Base-by-base conservation (phyloP, 1,284 basidiomycete species). In the Coriolopsis trogii region DNA sequence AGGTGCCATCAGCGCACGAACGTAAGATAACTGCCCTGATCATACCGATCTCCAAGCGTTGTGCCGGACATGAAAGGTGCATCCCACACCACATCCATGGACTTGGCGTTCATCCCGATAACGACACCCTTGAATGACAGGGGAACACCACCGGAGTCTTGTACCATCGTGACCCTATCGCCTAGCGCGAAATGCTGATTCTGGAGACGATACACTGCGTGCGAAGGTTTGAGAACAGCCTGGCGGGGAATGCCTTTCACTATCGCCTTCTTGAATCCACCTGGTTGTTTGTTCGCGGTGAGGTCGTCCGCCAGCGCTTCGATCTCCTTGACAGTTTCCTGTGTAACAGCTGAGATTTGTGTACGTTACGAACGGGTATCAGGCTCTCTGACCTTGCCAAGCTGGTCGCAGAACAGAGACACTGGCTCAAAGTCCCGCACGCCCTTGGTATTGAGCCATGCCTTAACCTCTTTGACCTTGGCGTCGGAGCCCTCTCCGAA, bases 21-120 rank as follows among this genome's bases (percentile, higher is more conserved):
- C 36, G 38, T 25, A 8, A 23, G 18, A 48, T 41, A 16, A 38
- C 7, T 47, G 18, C 41, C 6, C 59, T 9, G 24, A 67, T 16
- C 76, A 53, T 61, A 93, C 89, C 92, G 77, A 60, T 92, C 91
- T n/a, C 84, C 84, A 4, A 99, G 76, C 0, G 91, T 97, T 2
- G 84, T 81, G 9, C 97, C 96, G 28, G 93, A 87, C 80, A 99
- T 91, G 75, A 98, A 99, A 0, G 94, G 82, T 18, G 89, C 85
- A 69, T 99, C 97, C 88, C 97, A 99, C 0, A 97, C 83, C n/a
- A 99, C 88, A 68, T 99, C 97, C 78, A 99, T 89, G 9, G 88
- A 85, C 64, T 89, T 91, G 10, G 85, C 75, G 62, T 86, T 90
- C 63, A 99, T 74, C 4, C 95, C 94, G 46, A 99, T 84, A 15